Evolutionary conservation across 768 basidiomycete genomes (phyloP).

Genomic region (Leccinellum rugosiceps): DNA sequence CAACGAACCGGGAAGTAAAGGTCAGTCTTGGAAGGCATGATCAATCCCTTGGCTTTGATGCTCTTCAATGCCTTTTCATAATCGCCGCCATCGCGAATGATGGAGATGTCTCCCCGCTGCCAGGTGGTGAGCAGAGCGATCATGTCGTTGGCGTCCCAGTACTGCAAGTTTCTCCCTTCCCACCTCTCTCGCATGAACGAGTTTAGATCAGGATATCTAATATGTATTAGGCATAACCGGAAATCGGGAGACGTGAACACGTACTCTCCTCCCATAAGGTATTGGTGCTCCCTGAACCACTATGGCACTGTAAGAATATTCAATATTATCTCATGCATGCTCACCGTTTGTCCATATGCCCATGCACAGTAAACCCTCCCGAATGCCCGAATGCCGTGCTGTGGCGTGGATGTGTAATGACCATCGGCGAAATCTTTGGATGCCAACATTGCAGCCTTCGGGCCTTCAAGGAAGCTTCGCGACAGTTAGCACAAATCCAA

Average conservation of each 20-base stretch:
- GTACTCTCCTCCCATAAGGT: conserved; percentile 43
- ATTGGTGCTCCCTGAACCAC: conserved; percentile 54
- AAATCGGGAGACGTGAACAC: conserved; percentile 5
- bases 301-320: conserved; percentile 19
- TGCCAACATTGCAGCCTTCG: conserved; percentile 49
- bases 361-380: conserved; percentile 58
- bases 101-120: conserved; percentile 51
- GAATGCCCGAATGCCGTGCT: conserved; percentile 53
- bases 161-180: conserved; percentile 42
- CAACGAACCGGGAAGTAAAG: conserved; percentile 52
- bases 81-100: conserved; percentile 42
- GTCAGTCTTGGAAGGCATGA: conserved; percentile 61
- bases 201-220: conserved; percentile 46
- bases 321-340: conserved; percentile 10
- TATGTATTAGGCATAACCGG: not conserved
- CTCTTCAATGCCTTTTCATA: conserved; percentile 38
- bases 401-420: conserved; percentile 47
- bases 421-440: conserved; percentile 55
- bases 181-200: conserved; percentile 50
- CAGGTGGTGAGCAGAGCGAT: conserved; percentile 49
- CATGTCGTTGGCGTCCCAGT: conserved; percentile 58
- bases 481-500: not conserved
- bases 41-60: conserved; percentile 51
- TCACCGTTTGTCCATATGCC: conserved; percentile 57
- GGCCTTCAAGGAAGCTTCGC: conserved; percentile 57